These are phyloP conservation scores for Macrolepiota fuliginosa DNA, from an alignment of 768 basidiomycete genomes.

Conservation along the genomic window DNA sequence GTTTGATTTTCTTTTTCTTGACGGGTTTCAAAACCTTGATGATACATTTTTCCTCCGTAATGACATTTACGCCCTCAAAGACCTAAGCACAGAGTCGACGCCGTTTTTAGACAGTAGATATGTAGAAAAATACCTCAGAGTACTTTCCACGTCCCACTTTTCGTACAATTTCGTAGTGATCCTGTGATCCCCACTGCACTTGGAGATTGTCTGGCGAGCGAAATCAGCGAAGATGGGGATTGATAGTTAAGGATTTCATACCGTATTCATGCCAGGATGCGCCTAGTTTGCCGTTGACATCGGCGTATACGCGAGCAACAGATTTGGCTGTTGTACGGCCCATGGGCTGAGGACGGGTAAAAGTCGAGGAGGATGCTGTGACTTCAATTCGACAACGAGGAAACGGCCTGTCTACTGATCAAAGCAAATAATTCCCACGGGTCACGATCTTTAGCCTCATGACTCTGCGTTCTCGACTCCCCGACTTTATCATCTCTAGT, in stretches of 20 bases:
- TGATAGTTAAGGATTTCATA: conserved; percentile 31
- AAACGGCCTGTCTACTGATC: conserved; percentile 18
- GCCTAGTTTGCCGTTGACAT: conserved; percentile 86
- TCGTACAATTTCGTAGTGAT: conserved; percentile 96
- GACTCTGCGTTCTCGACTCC: neutral
- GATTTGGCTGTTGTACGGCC: conserved; percentile 73
- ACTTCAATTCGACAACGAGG: conserved; percentile 13
- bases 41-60: conserved; percentile 92
- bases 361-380: conserved; percentile 12
- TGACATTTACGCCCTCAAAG: conserved; percentile 91
- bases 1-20: conserved; percentile 99
- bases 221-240: conserved; percentile 21
- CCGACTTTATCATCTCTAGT: neutral
- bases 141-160: conserved; percentile 97
- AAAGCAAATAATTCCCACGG: conserved; percentile 25
- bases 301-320: conserved; percentile 82
- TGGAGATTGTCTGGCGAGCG: conserved; percentile 78
- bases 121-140: conserved; percentile 64
- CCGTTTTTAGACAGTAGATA: conserved; percentile 12
- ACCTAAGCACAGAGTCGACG: conserved; percentile 46
- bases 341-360: conserved; percentile 38
- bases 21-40: conserved; percentile 99
- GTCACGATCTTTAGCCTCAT: conserved; percentile 9
- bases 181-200: conserved; percentile 97
- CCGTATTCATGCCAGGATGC: conserved; percentile 97